A percentile compares a stretch with the other conserved stretches of the same genome.
These are phyloP conservation scores for Amanita subjunquillea DNA, from an alignment of 768 basidiomycete species.

Conservation along the genomic window DNA sequence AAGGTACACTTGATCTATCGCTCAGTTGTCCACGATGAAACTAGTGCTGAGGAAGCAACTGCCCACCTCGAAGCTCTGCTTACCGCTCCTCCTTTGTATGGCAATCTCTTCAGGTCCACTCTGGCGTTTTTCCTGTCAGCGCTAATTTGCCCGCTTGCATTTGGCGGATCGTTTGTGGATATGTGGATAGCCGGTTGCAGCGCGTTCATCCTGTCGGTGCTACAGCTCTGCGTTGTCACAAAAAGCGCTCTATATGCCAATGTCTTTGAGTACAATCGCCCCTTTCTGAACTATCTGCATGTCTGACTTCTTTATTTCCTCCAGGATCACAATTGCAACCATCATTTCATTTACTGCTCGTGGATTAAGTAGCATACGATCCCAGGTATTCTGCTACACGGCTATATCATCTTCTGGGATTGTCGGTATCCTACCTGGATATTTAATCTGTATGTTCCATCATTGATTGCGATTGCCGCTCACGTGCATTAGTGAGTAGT, in stretches of 20 bases:
- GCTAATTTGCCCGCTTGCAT: constrained; percentile 77
- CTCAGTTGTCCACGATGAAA: constrained; percentile 83
- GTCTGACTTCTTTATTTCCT: not conserved
- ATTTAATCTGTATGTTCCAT: constrained; percentile 47
- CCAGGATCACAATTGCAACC: constrained; percentile 74
- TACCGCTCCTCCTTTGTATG: constrained; percentile 53
- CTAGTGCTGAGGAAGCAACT: constrained; percentile 71
- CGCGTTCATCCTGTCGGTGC: constrained; percentile 55
- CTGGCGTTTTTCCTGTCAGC: constrained; percentile 65
- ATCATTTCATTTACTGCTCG: constrained; percentile 74
- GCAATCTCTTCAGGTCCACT: constrained; percentile 46
- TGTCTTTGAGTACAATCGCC: constrained; percentile 71
- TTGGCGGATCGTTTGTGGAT: constrained; percentile 76
- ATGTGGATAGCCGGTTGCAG: constrained; percentile 73
- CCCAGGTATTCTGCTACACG: constrained; percentile 80
- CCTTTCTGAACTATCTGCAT: not conserved
- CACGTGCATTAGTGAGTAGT: constrained; percentile 47
- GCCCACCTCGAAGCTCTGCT: constrained; percentile 55
- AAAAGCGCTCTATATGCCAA: constrained; percentile 80
- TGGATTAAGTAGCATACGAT: constrained; percentile 69
- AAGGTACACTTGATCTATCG: constrained; percentile 81
- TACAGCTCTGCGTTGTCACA: constrained; percentile 66
- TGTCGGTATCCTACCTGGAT: constrained; percentile 86
- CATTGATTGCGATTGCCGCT: constrained; percentile 6
- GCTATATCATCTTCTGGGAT: constrained; percentile 84